Base-by-base conservation (phyloP, 2,329 filamentous ascomycete genomes). In the Microsporum canis region DNA sequence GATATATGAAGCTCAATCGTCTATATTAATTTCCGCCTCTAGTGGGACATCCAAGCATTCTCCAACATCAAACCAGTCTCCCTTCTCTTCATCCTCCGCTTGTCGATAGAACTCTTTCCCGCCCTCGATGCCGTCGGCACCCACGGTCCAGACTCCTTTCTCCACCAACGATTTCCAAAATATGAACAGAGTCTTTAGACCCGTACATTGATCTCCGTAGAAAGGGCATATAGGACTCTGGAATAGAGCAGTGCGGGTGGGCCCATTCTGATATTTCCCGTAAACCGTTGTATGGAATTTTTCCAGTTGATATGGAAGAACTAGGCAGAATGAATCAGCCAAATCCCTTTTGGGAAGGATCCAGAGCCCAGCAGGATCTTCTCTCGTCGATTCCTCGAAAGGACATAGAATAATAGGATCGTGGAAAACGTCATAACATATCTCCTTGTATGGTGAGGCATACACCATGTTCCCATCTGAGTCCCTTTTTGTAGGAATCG, bases 81-180 rank as follows among this genome's bases (percentile, higher is more conserved):
- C 57, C 29, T 45, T 47, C 17, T n/a, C 23, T 31, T 29, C 14
- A 33, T 58, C 55, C 34, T 34, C 55, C 12, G 55, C 55, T 1
- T 39, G 34, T 41, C 39, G 34, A 38, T 41, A 57, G 39, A 39
- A 34, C 29, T 57, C 53, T 36, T 36, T 57, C 33, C 53, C 53
- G n/a, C 53, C 53, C 53, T 57, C 33, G n/a, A 57, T 39, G 8
- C 53, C 53, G 2, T 57, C 53, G n/a, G 31, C 53, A 36, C 53
- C 53, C 33, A 57, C 53, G 3, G 53, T 34, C 53, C 53, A 57
- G 53, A 57, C n/a, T 36, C 53, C 53, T 23, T 57, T 57, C 38
- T 57, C 53, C 53, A 57, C 53, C 33, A 57, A 39, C 8, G 17
- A 23, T 31, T 57, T 57, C 29, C 53, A 57, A 34, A 36, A 39